phyloP scores from a whole-genome alignment of 768 basidiomycete species.

The Lactarius deliciosus region DNA sequence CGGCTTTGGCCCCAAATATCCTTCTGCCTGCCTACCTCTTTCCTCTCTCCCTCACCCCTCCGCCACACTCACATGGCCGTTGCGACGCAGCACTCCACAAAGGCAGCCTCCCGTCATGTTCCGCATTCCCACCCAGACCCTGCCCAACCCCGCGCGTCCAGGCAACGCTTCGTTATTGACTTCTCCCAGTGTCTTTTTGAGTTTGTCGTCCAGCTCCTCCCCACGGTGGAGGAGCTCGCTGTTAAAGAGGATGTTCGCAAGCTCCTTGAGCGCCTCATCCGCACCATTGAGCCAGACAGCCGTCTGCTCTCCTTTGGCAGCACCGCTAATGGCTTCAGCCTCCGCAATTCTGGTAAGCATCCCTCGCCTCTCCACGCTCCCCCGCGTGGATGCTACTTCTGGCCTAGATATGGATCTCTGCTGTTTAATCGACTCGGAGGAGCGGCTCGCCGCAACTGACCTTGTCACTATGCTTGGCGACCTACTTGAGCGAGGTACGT shows the following conservation, averaged over 20 bases:
- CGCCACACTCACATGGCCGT: slow-evolving; percentile 23
- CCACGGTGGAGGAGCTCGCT: slow-evolving; percentile 84
- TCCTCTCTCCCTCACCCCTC: neutral
- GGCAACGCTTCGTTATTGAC: slow-evolving; percentile 71
- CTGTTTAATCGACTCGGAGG: slow-evolving; percentile 88
- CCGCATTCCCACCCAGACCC: slow-evolving; percentile 19
- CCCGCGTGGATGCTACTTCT: neutral
- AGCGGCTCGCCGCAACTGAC: slow-evolving; percentile 77
- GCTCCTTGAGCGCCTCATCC: slow-evolving; percentile 91
- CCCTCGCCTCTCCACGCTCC: neutral
- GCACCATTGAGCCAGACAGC: slow-evolving; percentile 90
- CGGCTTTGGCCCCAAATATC: neutral
- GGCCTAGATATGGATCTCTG: slow-evolving; percentile 94
- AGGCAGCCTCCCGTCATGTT: slow-evolving; percentile 19
- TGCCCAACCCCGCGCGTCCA: slow-evolving; percentile 37
- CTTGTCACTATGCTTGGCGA: slow-evolving; percentile 93
- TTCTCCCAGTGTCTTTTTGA: slow-evolving; percentile 90
- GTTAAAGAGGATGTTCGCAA: slow-evolving; percentile 97
- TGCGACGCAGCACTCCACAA: slow-evolving; percentile 23
- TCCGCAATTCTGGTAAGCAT: slow-evolving; percentile 85
- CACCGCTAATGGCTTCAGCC: slow-evolving; percentile 95
- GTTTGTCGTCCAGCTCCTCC: slow-evolving; percentile 90
- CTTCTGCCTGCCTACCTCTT: neutral
- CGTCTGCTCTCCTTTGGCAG: slow-evolving; percentile 92
- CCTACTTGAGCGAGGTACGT: slow-evolving; percentile 82